Conservation (phyloP, 805 yeast genomes). For the Grigorovia yakushimaensis region DNA sequence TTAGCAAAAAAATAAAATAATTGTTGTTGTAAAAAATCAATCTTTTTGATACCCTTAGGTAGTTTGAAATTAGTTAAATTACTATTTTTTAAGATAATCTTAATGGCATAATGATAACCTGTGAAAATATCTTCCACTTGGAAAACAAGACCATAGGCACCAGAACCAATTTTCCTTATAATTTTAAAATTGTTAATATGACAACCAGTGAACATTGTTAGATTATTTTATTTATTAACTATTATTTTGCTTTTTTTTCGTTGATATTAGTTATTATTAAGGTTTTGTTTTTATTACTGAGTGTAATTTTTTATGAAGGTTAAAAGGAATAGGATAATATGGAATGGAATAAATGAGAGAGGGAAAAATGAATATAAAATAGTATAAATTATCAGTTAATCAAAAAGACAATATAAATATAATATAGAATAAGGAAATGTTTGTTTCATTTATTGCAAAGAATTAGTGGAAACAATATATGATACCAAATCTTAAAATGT, state of each 20-base stretch:
- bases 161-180: slow-evolving; percentile 44
- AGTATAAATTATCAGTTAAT: no score
- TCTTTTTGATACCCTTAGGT: slow-evolving; percentile 11
- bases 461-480: no score
- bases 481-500: no score
- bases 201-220: slow-evolving; percentile 7
- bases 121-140: slow-evolving; percentile 48
- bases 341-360: no score
- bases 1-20: slow-evolving; percentile 19
- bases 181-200: slow-evolving; percentile 35
- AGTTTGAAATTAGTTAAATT: slow-evolving; percentile 8
- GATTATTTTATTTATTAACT: not conserved
- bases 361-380: no score
- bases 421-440: no score
- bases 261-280: not conserved
- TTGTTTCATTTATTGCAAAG: no score
- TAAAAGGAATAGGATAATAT: no score
- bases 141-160: slow-evolving; percentile 79
- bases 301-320: no score
- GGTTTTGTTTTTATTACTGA: not conserved
- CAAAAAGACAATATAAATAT: no score
- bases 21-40: slow-evolving; percentile 20
- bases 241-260: not conserved
- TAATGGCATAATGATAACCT: slow-evolving; percentile 53
- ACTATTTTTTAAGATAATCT: slow-evolving; percentile 44